A percentile compares a stretch with the other conserved stretches of the same genome.
Conservation (phyloP, 176 grass and related monocot species). For the Poa pratensis region DNA sequence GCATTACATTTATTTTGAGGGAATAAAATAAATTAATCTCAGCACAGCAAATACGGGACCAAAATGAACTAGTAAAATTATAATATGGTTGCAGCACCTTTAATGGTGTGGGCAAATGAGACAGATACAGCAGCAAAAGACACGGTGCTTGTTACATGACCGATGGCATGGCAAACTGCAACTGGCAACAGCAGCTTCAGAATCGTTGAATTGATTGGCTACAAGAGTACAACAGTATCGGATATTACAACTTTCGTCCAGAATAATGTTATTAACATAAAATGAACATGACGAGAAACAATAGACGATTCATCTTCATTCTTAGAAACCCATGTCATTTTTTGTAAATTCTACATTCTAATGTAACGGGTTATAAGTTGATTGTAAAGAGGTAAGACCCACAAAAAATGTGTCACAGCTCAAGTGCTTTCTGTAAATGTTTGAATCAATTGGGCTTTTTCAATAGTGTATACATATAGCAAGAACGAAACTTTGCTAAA, state of each 20-base stretch:
- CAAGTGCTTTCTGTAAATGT: neutral
- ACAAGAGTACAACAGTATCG: constrained; percentile 43
- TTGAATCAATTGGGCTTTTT: neutral
- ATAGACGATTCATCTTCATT: neutral
- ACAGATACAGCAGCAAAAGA: constrained; percentile 94
- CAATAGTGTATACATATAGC: neutral
- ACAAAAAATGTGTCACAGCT: neutral
- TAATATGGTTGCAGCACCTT: constrained; percentile 55
- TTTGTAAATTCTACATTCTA: neutral
- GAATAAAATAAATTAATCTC: neutral
- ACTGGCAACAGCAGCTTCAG: constrained; percentile 87
- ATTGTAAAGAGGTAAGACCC: constrained; percentile 13
- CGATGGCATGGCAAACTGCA: constrained; percentile 85
- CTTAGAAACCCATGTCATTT: neutral
- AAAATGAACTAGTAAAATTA: constrained; percentile 29
- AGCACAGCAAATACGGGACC: neutral
- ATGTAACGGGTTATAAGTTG: no score
- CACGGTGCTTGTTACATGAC: constrained; percentile 95
- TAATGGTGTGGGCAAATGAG: constrained; percentile 93
- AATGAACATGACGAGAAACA: constrained; percentile 12
- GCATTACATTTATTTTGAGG: constrained; percentile 41
- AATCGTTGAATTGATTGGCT: constrained; percentile 80
- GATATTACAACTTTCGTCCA: constrained; percentile 20
- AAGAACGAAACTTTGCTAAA: neutral
- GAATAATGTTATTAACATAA: constrained; percentile 21